Evolutionary conservation across 2,329 filamentous ascomycete species (phyloP), one percentile per base, ranked within the genome.

Genomic region (Myotisia sp.): DNA sequence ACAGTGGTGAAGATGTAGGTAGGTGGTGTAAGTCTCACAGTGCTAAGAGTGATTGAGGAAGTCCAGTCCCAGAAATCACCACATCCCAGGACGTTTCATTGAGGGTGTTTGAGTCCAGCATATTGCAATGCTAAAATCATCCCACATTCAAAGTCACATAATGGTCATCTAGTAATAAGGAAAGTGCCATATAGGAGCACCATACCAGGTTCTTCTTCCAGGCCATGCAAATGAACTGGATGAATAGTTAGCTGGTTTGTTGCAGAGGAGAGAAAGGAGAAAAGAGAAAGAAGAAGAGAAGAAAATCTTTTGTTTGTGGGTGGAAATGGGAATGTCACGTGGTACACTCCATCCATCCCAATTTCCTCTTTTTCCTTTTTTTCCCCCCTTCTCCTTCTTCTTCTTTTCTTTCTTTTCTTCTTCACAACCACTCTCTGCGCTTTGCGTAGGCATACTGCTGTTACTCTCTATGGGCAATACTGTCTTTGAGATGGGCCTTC

Each of bases 31-130:
- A 31, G 34, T 53, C 68, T 62, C 54, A 86, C 80, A 85, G 65
- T 55, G 79, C 80, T 54, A 87, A 69, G 47, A 87, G 70, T 44
- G 80, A 84, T 63, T 86, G 78, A 53, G 77, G 70, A 51, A 86
- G 63, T 48, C 79, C 79, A 46, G 81, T 86, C 51, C 81, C 80
- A 52, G 73, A 74, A 57, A 87, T 81, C 48, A 83, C 67, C 50
- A 80, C 74, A 65, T 87, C 80, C 80, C 80, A 87, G 42, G 68
- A 63, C 47, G 77, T 79, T 41, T 83, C 78, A 56, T 68, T 67
- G 47, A 86, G 64, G 44, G 74, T 74, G 60, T 86, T 79, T 79
- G 86, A 85, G 47, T 58, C 35, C 20, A 39, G 34, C 34, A 37
- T 33, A n/a, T n/a, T n/a, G n/a, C n/a, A n/a, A n/a, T n/a, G n/a